These are phyloP conservation scores for sunflower (Helianthus annuus) DNA, from an alignment of 129 eudicot genomes.

Conservation along the genomic window DNA sequence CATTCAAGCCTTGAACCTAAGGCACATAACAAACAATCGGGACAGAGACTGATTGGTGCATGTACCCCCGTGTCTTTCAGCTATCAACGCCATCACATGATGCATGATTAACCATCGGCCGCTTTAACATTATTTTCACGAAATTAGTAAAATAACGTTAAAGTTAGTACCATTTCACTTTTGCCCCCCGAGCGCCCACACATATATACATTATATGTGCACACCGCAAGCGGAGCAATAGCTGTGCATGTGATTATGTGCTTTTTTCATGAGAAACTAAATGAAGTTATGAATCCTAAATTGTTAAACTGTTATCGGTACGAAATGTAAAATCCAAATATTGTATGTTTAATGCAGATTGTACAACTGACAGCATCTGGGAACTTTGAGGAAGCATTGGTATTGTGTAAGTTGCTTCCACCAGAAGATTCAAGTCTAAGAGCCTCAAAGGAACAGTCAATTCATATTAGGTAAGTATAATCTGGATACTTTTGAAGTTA, in stretches of 20 bases:
- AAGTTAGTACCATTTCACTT: too few species aligned
- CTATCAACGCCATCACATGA: too few species aligned
- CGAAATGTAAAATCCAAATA: slow-evolving; percentile 16
- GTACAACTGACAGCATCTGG: slow-evolving; percentile 98
- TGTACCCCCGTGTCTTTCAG: too few species aligned
- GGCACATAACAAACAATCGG: too few species aligned
- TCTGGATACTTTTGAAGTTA: not conserved
- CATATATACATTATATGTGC: too few species aligned
- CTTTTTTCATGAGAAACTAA: slow-evolving; percentile 8
- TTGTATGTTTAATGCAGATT: slow-evolving; percentile 58
- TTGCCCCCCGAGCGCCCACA: too few species aligned
- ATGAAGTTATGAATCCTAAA: slow-evolving; percentile 16
- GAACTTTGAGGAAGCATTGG: slow-evolving; percentile 94
- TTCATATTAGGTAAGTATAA: slow-evolving; percentile 72
- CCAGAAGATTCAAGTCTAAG: slow-evolving; percentile 95
- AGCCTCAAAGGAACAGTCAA: slow-evolving; percentile 96
- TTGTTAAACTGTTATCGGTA: slow-evolving; percentile 8
- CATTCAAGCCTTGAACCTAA: too few species aligned
- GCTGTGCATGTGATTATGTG: slow-evolving; percentile 7
- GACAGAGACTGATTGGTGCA: too few species aligned
- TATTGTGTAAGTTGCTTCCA: slow-evolving; percentile 92
- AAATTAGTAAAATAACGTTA: too few species aligned
- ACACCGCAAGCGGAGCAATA: not conserved
- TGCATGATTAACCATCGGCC: too few species aligned
- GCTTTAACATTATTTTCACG: too few species aligned